phyloP scores from a whole-genome alignment of 2,329 filamentous ascomycete species.

The Cryphonectria parasitica region DNA sequence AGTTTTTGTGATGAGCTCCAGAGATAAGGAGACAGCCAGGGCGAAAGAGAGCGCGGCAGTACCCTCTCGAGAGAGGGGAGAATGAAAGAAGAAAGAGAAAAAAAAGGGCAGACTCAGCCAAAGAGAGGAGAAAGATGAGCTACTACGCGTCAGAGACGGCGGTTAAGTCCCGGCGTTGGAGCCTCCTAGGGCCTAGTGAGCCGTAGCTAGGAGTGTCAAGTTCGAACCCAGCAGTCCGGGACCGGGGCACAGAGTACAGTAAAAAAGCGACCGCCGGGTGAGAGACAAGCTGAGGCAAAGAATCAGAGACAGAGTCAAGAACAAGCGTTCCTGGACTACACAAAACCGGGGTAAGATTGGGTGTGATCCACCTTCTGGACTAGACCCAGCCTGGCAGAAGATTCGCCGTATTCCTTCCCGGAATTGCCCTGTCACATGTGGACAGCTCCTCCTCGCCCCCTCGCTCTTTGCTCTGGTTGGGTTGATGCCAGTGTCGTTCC shows the following conservation, averaged over 20 bases:
- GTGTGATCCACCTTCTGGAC: constrained; percentile 1
- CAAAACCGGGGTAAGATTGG: constrained; percentile 3
- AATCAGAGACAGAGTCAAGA: no score
- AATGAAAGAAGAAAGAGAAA: background rate
- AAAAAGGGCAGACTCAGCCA: background rate
- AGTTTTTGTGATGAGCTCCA: background rate
- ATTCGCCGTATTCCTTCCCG: background rate
- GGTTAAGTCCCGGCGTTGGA: constrained; percentile 7
- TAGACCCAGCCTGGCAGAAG: constrained; percentile 9
- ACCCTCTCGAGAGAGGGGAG: no score
- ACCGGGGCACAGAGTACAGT: background rate
- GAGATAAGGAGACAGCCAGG: background rate
- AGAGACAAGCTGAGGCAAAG: no score
- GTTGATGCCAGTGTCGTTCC: background rate
- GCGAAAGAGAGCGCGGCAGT: background rate
- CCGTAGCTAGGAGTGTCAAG: background rate
- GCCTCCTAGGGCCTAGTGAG: background rate
- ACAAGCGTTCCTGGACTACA: background rate
- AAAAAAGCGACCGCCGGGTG: no score
- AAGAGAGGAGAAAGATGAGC: background rate
- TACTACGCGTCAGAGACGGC: background rate
- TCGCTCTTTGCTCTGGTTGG: background rate
- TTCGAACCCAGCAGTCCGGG: background rate
- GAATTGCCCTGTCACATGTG: background rate
- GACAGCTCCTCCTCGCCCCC: background rate